phyloP scores from a whole-genome alignment of 2,329 filamentous ascomycete species.

The Xylaria sp. region DNA sequence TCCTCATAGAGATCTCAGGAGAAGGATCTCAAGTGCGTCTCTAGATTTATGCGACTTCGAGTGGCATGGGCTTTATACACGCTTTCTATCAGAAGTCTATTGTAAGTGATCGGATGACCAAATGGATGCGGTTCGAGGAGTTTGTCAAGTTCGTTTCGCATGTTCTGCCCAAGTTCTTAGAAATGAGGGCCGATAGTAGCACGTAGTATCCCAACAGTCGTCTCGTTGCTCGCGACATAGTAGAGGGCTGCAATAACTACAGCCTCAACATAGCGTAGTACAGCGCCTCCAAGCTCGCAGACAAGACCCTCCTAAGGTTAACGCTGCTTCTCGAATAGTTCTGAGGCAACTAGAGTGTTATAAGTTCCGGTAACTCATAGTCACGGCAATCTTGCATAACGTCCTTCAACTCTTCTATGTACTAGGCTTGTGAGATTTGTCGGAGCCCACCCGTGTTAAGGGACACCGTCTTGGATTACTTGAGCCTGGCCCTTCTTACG shows the following conservation, averaged over 20 bases:
- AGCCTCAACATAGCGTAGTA: constrained; percentile 19
- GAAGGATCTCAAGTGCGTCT: constrained; percentile 36
- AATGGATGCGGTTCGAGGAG: constrained; percentile 29
- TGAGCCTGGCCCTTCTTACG: constrained; percentile 26
- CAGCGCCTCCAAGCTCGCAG: constrained; percentile 2
- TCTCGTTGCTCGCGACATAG: background rate
- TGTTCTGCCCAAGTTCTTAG: constrained; percentile 16
- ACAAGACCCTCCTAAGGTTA: constrained; percentile 36
- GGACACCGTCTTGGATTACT: background rate
- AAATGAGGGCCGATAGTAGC: constrained; percentile 22
- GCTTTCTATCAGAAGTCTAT: constrained; percentile 39
- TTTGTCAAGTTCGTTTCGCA: constrained; percentile 17
- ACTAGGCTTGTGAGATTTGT: background rate
- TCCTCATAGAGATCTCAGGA: background rate
- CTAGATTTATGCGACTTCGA: constrained; percentile 23
- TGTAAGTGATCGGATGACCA: constrained; percentile 46
- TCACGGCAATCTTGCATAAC: constrained; percentile 27
- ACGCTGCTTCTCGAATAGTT: constrained; percentile 40
- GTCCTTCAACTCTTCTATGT: background rate
- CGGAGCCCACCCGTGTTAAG: background rate
- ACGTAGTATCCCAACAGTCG: background rate
- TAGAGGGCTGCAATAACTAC: background rate
- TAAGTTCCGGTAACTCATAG: constrained; percentile 41
- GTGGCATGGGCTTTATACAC: constrained; percentile 36
- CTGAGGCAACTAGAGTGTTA: constrained; percentile 31